phyloP scores from a whole-genome alignment of 305 asterid genomes.

The Rubia tinctorum region DNA sequence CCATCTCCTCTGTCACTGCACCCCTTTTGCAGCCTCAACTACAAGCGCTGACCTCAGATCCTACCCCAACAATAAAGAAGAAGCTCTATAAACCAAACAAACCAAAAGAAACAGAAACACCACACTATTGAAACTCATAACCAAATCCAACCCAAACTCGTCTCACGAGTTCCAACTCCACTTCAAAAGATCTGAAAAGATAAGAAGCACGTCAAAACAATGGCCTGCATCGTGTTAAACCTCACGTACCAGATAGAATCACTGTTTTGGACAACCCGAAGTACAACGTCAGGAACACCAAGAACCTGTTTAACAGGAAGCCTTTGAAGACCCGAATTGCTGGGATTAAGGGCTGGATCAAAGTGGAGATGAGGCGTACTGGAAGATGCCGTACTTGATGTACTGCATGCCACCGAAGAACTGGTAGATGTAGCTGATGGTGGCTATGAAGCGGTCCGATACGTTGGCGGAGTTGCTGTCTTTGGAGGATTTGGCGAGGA shows the following conservation, averaged over 20 bases:
- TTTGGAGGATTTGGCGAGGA: constrained; percentile 52
- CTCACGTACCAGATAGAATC: constrained; percentile 89
- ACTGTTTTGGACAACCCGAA: constrained; percentile 71
- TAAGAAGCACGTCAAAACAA: constrained; percentile 92
- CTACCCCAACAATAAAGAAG: constrained; percentile 78
- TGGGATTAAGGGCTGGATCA: constrained; percentile 79
- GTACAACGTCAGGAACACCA: no score
- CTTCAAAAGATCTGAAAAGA: constrained; percentile 79
- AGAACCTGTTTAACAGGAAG: constrained; percentile 79
- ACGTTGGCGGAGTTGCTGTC: constrained; percentile 61
- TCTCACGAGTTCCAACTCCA: constrained; percentile 72
- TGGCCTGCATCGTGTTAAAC: constrained; percentile 97
- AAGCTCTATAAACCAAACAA: constrained; percentile 68
- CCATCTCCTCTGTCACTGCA: no score
- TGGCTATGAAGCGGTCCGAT: constrained; percentile 88
- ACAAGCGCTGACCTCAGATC: constrained; percentile 86
- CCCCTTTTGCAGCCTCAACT: constrained; percentile 98
- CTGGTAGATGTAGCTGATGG: constrained; percentile 85
- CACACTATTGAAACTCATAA: constrained; percentile 92
- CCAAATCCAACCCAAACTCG: constrained; percentile 76
- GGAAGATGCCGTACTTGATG: constrained; percentile 75
- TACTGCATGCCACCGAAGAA: constrained; percentile 95
- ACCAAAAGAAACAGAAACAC: constrained; percentile 83
- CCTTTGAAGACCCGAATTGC: constrained; percentile 84
- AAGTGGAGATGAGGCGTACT: constrained; percentile 62